These are phyloP conservation scores for Yamadazyma diospyri DNA, from an alignment of 1,139 yeast species.

Conservation along the genomic window DNA sequence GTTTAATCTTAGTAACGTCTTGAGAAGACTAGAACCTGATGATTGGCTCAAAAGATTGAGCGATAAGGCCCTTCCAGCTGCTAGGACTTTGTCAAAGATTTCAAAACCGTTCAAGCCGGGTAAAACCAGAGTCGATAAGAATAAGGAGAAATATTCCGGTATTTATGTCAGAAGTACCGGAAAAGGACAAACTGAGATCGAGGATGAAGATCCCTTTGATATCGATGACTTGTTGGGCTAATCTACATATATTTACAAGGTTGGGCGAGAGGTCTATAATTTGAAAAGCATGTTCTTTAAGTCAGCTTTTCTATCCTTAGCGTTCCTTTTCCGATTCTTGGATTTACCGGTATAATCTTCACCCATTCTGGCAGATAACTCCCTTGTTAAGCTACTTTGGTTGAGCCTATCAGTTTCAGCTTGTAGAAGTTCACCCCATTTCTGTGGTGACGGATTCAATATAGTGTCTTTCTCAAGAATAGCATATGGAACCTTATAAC, in stretches of 20 bases:
- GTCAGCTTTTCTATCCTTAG: constrained; percentile 45
- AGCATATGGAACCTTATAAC: constrained; percentile 33
- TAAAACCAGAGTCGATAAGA: constrained; percentile 14
- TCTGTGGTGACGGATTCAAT: constrained; percentile 24
- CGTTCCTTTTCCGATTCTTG: constrained; percentile 39
- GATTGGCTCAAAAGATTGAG: constrained; percentile 20
- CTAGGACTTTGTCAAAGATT: constrained; percentile 17
- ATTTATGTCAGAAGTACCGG: constrained; percentile 8
- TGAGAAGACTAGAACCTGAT: constrained; percentile 11
- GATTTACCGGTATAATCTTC: constrained; percentile 37
- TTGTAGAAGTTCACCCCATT: constrained; percentile 22
- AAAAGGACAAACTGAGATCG: constrained; percentile 25
- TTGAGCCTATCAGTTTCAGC: constrained; percentile 31
- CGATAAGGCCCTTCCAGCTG: constrained; percentile 12
- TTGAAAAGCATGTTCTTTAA: constrained; percentile 39
- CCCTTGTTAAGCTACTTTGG: constrained; percentile 26
- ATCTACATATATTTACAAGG: constrained; percentile 1
- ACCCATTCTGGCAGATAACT: constrained; percentile 36
- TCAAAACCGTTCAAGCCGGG: constrained; percentile 10
- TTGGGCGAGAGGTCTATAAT: constrained; percentile 15
- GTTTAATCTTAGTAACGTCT: constrained; percentile 30
- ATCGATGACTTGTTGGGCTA: constrained; percentile 23
- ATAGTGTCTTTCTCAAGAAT: constrained; percentile 39
- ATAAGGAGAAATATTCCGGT: constrained; percentile 8
- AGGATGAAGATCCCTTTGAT: constrained; percentile 28